Conservation (phyloP, 805 yeast species). For the Starmerella bacillaris region DNA sequence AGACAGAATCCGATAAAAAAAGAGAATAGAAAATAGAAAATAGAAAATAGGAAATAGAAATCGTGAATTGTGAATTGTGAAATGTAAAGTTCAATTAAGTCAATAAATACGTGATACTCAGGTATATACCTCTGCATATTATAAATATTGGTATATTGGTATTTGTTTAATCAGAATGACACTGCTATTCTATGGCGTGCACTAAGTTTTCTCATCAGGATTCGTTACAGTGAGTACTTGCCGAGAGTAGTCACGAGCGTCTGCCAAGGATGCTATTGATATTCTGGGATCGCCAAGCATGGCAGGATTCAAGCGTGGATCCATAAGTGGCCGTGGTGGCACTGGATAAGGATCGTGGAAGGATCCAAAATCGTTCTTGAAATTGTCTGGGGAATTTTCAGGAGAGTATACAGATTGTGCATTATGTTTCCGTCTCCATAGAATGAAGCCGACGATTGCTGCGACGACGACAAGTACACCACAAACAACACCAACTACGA, state of each 20-base stretch:
- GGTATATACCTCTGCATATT: too few species aligned
- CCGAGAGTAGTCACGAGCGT: constrained; percentile 64
- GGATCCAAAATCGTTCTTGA: constrained; percentile 16
- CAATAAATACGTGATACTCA: too few species aligned
- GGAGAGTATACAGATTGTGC: constrained; percentile 27
- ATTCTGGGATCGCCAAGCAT: constrained; percentile 62
- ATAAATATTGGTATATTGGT: too few species aligned
- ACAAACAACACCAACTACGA: constrained; percentile 36
- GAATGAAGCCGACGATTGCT: constrained; percentile 26
- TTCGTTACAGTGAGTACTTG: constrained; percentile 75
- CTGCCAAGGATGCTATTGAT: constrained; percentile 73
- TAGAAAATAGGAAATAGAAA: too few species aligned
- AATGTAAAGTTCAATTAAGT: too few species aligned
- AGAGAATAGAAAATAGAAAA: too few species aligned
- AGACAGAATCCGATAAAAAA: too few species aligned
- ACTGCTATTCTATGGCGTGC: too few species aligned
- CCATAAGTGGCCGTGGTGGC: constrained; percentile 26
- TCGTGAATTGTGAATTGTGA: too few species aligned
- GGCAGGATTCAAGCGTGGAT: constrained; percentile 53
- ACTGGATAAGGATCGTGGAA: constrained; percentile 13
- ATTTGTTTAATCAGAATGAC: too few species aligned
- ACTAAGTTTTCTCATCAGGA: constrained; percentile 44
- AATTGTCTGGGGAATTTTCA: constrained; percentile 17
- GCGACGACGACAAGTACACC: constrained; percentile 29
- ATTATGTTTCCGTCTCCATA: constrained; percentile 30